Conservation (phyloP, 768 basidiomycete genomes). For the Lyophyllum decastes region DNA sequence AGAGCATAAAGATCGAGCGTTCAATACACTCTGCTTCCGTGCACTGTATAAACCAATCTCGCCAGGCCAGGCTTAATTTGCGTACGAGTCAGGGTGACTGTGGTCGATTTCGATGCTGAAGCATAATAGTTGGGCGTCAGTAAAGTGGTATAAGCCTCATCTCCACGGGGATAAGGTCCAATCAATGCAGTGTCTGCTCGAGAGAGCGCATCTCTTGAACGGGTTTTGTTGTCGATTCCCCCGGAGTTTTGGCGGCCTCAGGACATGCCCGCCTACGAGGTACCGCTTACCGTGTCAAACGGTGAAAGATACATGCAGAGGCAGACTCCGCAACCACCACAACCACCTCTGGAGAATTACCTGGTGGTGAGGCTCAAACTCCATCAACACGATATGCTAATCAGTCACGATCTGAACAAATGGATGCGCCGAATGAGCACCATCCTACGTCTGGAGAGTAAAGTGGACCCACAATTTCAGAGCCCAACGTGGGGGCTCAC, state of each 20-base stretch:
- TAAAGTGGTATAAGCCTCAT: background rate
- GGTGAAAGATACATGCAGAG: background rate
- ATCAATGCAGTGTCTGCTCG: background rate
- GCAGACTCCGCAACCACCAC: background rate
- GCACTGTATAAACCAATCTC: background rate
- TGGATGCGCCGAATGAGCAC: background rate
- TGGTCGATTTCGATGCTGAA: background rate
- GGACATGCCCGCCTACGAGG: background rate
- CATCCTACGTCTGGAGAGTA: background rate
- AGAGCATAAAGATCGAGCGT: background rate
- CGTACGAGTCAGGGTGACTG: background rate
- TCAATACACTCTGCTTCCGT: background rate
- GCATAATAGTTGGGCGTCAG: background rate
- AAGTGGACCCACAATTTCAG: background rate
- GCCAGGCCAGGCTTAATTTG: background rate
- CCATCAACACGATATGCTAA: background rate
- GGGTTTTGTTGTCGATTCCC: background rate
- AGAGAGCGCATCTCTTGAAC: background rate
- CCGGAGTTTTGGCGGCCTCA: background rate
- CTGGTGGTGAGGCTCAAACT: background rate
- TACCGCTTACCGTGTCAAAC: background rate
- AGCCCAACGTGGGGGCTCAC: background rate
- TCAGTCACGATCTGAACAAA: background rate
- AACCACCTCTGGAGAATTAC: background rate
- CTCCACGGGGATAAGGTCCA: constrained; percentile 4